Evolutionary conservation across 1,284 basidiomycete species (phyloP).

Genomic region (Sanghuangporus baumii): DNA sequence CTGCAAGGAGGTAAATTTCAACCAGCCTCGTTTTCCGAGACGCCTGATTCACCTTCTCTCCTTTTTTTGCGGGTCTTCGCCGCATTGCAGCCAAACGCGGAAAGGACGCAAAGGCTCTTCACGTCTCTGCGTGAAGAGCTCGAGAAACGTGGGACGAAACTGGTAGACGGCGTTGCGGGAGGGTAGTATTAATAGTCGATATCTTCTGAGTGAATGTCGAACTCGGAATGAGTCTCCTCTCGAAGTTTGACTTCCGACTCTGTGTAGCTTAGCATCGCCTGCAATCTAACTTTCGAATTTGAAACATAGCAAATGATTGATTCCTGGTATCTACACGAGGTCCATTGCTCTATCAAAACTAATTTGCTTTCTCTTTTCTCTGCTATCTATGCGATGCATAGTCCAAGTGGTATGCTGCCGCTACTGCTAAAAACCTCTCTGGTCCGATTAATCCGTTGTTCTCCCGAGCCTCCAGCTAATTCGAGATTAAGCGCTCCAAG

Average conservation of each 20-base stretch:
- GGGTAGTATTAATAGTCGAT: conserved; percentile 28
- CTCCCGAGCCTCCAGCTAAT: neutral
- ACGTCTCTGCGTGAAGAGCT: conserved; percentile 74
- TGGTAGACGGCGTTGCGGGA: conserved; percentile 42
- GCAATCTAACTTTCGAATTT: neutral
- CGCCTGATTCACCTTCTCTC: neutral
- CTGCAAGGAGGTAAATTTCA: conserved; percentile 64
- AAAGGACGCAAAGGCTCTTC: conserved; percentile 72
- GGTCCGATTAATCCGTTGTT: neutral
- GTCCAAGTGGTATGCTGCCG: neutral
- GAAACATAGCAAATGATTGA: neutral
- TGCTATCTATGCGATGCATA: neutral
- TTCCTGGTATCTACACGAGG: neutral
- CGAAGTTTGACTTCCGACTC: neutral
- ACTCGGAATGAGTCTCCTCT: neutral
- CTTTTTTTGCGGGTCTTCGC: conserved; percentile 10
- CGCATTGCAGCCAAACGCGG: conserved; percentile 61
- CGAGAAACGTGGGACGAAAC: conserved; percentile 52
- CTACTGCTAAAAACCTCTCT: neutral
- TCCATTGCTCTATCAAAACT: neutral
- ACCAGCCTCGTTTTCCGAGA: neutral
- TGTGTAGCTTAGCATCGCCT: neutral
- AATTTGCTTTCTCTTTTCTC: neutral
- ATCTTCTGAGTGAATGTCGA: neutral
- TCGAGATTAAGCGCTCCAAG: too few species aligned